Evolutionary conservation across 495 filamentous ascomycete species (phyloP).

Genomic region (Penicillium soppii): DNA sequence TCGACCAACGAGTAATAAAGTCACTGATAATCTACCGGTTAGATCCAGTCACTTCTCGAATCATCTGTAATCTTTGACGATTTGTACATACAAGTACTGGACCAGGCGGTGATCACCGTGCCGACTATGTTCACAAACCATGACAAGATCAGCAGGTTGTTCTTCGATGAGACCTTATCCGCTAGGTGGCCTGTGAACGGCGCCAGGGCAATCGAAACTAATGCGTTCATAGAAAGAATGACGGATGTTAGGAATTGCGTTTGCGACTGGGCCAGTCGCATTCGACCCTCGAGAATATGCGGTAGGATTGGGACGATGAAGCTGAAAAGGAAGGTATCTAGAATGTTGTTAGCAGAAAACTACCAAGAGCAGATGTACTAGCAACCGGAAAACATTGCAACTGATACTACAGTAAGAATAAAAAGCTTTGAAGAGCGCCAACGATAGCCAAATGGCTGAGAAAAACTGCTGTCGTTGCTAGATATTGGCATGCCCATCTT

Average conservation of each 20-base stretch:
- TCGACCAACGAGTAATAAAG: constrained; percentile 16
- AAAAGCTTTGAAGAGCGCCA: constrained; percentile 10
- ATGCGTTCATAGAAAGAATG: constrained; percentile 14
- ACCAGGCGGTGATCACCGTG: constrained; percentile 1
- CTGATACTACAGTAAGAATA: background rate
- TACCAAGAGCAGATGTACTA: background rate
- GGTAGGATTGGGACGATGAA: constrained; percentile 28
- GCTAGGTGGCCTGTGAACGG: constrained; percentile 21
- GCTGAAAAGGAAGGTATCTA: constrained; percentile 25
- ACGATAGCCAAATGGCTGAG: no score
- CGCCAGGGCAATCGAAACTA: constrained; percentile 12
- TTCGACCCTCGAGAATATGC: constrained; percentile 23
- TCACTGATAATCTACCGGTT: no score
- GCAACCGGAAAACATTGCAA: constrained; percentile 6
- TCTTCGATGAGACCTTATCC: constrained; percentile 19
- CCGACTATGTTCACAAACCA: constrained; percentile 3
- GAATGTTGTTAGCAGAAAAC: background rate
- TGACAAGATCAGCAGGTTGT: no score
- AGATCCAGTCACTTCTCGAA: no score
- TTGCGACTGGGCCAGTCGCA: constrained; percentile 10
- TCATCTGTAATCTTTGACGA: no score
- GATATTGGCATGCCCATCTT: no score
- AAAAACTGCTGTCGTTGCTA: no score
- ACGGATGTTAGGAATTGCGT: constrained; percentile 14
- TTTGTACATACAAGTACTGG: no score